phyloP scores from a whole-genome alignment of 352 stramenopile genomes.

The Phytophthora chlamydospora region DNA sequence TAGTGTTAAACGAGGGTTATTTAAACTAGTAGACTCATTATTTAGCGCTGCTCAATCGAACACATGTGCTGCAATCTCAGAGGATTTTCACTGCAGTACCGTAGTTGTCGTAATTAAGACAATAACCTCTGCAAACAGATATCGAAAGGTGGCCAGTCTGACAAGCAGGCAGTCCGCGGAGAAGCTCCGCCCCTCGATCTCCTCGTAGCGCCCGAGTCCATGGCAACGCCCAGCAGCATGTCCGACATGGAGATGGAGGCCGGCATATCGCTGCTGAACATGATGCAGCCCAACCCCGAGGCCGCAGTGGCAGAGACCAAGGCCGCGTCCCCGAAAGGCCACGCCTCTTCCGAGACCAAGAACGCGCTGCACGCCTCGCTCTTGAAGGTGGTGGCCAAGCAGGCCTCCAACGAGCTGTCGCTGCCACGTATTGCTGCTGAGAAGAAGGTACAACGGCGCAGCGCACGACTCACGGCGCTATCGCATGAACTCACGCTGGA shows the following conservation, averaged over 20 bases:
- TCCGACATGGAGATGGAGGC: constrained; percentile 66
- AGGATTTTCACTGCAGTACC: too few relatives aligned
- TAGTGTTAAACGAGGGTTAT: constrained; percentile 22
- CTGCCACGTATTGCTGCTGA: constrained; percentile 5
- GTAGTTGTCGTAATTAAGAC: too few relatives aligned
- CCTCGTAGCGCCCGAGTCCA: background rate
- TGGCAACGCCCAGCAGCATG: constrained; percentile 33
- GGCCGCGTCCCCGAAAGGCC: background rate
- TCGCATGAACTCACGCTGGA: constrained; percentile 65
- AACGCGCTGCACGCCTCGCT: constrained; percentile 43
- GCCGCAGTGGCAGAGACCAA: constrained; percentile 1
- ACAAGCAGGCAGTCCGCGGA: constrained; percentile 9
- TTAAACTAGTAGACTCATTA: constrained; percentile 28
- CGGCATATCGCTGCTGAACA: constrained; percentile 65
- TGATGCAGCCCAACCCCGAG: constrained; percentile 45
- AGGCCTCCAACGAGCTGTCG: constrained; percentile 28
- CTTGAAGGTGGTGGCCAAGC: constrained; percentile 47
- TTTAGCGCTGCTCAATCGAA: constrained; percentile 19
- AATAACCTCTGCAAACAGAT: constrained; percentile 32
- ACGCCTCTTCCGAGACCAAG: constrained; percentile 9
- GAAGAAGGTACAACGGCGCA: constrained; percentile 41
- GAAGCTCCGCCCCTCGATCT: background rate
- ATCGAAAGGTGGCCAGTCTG: constrained; percentile 47
- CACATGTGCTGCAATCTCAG: background rate
- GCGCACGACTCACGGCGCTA: constrained; percentile 56